phyloP scores from a whole-genome alignment of 495 filamentous ascomycete genomes.

The Achaetomiella virescens region DNA sequence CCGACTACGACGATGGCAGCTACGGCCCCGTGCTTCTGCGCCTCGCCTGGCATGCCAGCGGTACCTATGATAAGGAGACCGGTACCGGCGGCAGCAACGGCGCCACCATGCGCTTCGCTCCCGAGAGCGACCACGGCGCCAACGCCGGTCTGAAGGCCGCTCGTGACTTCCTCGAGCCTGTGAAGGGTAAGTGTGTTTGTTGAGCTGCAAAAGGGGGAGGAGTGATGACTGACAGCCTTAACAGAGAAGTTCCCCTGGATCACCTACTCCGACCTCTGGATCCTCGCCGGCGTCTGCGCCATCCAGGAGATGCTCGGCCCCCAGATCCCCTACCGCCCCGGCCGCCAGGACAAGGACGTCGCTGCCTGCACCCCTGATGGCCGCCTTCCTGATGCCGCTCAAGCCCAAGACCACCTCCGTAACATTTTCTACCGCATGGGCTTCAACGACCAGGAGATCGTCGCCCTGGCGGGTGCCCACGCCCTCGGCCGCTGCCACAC shows the following conservation, averaged over 20 bases:
- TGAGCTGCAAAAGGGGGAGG: not conserved
- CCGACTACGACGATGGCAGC: constrained; percentile 94
- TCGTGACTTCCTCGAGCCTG: constrained; percentile 84
- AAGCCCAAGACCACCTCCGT: constrained; percentile 78
- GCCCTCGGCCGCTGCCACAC: constrained; percentile 89
- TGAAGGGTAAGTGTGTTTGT: constrained; percentile 56
- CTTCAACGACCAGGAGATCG: constrained; percentile 95
- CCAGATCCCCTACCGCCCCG: constrained; percentile 80
- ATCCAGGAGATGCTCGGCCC: constrained; percentile 96
- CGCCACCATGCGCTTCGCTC: constrained; percentile 94
- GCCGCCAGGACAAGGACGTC: constrained; percentile 76
- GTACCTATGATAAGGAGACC: constrained; percentile 84
- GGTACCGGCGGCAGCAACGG: constrained; percentile 92
- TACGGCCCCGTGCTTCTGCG: constrained; percentile 86
- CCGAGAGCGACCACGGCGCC: constrained; percentile 87
- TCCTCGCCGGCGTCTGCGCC: constrained; percentile 74
- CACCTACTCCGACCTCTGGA: constrained; percentile 93
- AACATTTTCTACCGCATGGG: constrained; percentile 96
- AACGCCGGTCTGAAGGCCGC: constrained; percentile 86
- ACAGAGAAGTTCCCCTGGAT: constrained; percentile 88
- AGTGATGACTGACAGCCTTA: constrained; percentile 29
- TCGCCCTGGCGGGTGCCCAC: constrained; percentile 84
- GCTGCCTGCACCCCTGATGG: constrained; percentile 89
- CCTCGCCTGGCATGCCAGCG: constrained; percentile 82
- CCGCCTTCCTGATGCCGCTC: constrained; percentile 81